phyloP scores from a whole-genome alignment of 1,284 basidiomycete genomes.

The Moesziomyces sp. region DNA sequence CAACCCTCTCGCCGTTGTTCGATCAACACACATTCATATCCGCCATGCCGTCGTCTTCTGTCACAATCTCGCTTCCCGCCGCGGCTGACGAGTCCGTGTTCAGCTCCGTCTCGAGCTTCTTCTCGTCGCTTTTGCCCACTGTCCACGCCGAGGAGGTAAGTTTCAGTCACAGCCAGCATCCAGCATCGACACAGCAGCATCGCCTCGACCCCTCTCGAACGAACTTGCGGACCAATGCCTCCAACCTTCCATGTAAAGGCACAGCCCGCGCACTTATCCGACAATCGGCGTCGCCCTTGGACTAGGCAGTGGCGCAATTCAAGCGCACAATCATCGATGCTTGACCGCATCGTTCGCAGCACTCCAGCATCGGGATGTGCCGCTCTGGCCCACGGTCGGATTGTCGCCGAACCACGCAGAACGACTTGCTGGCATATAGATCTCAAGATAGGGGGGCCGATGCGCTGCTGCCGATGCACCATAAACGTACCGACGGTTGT shows the following conservation, averaged over 20 bases:
- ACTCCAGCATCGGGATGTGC: too few species aligned
- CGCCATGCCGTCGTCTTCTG: constrained; percentile 47
- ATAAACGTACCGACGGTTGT: too few species aligned
- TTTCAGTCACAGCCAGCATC: constrained; percentile 4
- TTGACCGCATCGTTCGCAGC: too few species aligned
- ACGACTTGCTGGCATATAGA: background rate
- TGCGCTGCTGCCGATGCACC: too few species aligned
- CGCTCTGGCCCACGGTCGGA: too few species aligned
- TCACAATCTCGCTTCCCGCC: constrained; percentile 40
- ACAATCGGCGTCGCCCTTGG: too few species aligned
- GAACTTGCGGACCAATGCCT: too few species aligned
- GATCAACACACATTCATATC: constrained; percentile 15
- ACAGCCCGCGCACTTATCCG: too few species aligned
- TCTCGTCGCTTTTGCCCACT: constrained; percentile 53
- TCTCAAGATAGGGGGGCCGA: background rate
- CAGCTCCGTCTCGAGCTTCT: constrained; percentile 50
- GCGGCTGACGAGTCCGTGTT: constrained; percentile 48
- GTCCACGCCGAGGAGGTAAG: constrained; percentile 58
- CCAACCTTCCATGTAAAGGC: too few species aligned
- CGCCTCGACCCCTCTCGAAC: background rate
- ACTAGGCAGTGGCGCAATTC: too few species aligned
- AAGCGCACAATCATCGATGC: too few species aligned
- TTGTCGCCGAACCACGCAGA: too few species aligned
- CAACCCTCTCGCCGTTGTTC: constrained; percentile 4
- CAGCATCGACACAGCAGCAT: background rate